Conservation (phyloP, 306 rosid species). For the Chamaecrista fasciculata region DNA sequence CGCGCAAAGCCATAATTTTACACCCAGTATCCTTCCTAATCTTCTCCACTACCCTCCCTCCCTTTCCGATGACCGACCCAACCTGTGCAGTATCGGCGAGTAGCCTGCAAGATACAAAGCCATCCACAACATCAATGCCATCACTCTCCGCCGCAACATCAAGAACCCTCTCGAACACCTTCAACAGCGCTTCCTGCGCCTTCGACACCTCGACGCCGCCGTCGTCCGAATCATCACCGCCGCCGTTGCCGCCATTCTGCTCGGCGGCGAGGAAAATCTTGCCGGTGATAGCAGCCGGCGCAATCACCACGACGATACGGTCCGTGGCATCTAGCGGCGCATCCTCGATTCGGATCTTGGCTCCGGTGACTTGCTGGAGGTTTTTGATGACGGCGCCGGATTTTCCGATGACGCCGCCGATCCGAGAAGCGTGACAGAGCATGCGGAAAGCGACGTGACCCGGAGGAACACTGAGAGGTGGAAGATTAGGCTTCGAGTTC, state of each 20-base stretch:
- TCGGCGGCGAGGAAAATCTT: background rate
- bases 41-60: constrained; percentile 88
- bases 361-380: constrained; percentile 69
- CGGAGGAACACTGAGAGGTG: constrained; percentile 30
- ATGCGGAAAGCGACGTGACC: constrained; percentile 73
- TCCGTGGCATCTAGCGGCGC: constrained; percentile 67
- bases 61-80: constrained; percentile 85
- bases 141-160: constrained; percentile 85
- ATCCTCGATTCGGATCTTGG: constrained; percentile 71
- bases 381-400: constrained; percentile 67
- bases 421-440: constrained; percentile 90
- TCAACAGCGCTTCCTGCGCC: constrained; percentile 78
- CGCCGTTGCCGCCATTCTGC: background rate
- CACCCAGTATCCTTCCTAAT: constrained; percentile 77
- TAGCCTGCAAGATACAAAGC: constrained; percentile 75
- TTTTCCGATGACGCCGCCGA: constrained; percentile 88
- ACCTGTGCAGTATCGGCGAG: constrained; percentile 56
- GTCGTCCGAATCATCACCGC: background rate
- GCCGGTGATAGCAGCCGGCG: constrained; percentile 29
- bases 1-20: constrained; percentile 68
- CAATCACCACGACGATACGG: constrained; percentile 55
- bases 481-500: constrained; percentile 29
- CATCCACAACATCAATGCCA: constrained; percentile 39
- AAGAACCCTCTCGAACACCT: constrained; percentile 78
- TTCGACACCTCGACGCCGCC: constrained; percentile 43